Conservation (phyloP, 768 basidiomycete species). For the Panaeolus cyanescens region DNA sequence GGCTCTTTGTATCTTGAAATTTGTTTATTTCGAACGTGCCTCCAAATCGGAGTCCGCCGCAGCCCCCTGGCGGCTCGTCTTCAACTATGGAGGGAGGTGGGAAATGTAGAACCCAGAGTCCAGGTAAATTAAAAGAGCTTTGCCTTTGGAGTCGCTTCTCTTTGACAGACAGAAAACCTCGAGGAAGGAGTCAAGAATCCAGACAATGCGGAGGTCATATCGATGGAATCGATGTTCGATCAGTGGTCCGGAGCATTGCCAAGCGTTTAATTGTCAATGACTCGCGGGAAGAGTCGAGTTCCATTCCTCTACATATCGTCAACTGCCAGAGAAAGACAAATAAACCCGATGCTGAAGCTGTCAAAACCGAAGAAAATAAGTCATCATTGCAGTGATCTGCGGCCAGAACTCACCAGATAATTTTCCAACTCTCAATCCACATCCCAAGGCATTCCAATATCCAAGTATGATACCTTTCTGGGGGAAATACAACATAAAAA, state of each 20-base stretch:
- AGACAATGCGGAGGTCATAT: slow-evolving; percentile 2
- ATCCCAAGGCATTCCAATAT: neutral
- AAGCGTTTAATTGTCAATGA: neutral
- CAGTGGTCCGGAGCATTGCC: slow-evolving; percentile 1
- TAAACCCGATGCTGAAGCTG: neutral
- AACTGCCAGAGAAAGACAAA: neutral
- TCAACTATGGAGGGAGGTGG: neutral
- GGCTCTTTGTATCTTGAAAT: neutral
- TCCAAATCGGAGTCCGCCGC: too few relatives aligned
- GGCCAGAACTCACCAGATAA: neutral
- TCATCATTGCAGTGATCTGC: neutral
- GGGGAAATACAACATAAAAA: neutral
- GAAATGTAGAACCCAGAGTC: neutral
- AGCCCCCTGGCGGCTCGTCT: neutral
- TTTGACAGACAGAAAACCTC: neutral
- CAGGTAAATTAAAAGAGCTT: neutral
- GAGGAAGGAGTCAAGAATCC: neutral
- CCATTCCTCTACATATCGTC: neutral
- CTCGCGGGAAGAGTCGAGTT: neutral
- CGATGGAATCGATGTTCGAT: slow-evolving; percentile 2
- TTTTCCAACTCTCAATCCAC: neutral
- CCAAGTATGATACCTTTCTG: neutral
- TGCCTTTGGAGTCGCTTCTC: neutral
- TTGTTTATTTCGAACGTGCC: neutral
- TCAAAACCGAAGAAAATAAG: neutral